Conservation (phyloP, 495 filamentous ascomycete species). For the Neurospora sp. region DNA sequence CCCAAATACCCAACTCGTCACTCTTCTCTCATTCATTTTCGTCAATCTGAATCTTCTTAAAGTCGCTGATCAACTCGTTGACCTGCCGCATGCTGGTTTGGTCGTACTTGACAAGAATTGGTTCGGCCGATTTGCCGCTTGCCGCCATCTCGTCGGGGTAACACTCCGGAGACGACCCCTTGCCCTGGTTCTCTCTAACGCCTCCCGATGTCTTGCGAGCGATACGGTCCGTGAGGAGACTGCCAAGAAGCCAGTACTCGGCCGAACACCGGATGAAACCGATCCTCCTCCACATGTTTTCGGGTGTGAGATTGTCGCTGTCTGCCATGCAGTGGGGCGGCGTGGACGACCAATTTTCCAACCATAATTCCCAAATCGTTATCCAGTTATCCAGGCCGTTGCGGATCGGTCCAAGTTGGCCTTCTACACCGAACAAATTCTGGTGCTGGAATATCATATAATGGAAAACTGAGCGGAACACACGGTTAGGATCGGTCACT, state of each 20-base stretch:
- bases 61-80: constrained; percentile 22
- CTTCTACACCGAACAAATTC: constrained; percentile 20
- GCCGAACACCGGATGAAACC: constrained; percentile 18
- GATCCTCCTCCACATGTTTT: constrained; percentile 19
- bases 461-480: constrained; percentile 14
- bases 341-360: constrained; percentile 3
- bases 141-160: not conserved
- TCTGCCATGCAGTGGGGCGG: constrained; percentile 12
- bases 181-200: not conserved
- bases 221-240: constrained; percentile 17
- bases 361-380: constrained; percentile 17
- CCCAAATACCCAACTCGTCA: not conserved
- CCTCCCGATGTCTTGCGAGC: not conserved
- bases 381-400: constrained; percentile 22
- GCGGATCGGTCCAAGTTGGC: constrained; percentile 20
- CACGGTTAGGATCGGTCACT: not conserved
- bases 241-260: constrained; percentile 23
- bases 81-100: constrained; percentile 27
- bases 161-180: not conserved
- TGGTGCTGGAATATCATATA: constrained; percentile 26
- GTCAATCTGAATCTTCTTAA: constrained; percentile 15
- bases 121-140: constrained; percentile 7
- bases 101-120: constrained; percentile 23
- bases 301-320: constrained; percentile 8
- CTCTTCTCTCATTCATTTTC: constrained; percentile 1